Evolutionary conservation across 1,284 basidiomycete species (phyloP), one percentile per base, ranked within the genome.

Genomic region (Leucoagaricus sp.): DNA sequence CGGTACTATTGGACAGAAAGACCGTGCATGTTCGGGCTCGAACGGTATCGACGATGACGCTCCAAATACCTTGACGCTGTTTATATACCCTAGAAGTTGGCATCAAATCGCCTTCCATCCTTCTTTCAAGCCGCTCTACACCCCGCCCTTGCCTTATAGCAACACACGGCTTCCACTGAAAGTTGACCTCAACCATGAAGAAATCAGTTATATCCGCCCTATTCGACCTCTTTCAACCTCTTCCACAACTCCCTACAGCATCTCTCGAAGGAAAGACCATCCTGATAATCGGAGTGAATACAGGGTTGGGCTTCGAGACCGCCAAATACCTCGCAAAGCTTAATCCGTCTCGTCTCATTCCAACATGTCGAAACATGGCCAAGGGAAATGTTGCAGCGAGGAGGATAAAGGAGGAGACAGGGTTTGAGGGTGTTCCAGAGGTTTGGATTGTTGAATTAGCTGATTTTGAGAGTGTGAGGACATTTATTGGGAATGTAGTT

Each of bases 381-480:
- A 70, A 66, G 19, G 60, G 58, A 7, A 63, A 65, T 48, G 19
- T 10, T 0, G 52, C 40, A 15, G 23, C 64, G 38, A 49, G 57
- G 33, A 56, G 62, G 19, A 36, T 76, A n/a, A 59, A 66, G 49
- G 57, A 61, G 10, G 67, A 67, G 21, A 73, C 69, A 0, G 67
- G 66, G 0, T 75, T 62, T 58, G 47, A 65, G 7, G 55, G 59
- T 9, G 66, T 61, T 15, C 12, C 17, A 6, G 74, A 76, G 58
- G 49, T 73, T 8, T 73, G 74, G 71, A 38, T 69, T 25, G 49
- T 77, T 8, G 77, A 79, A 49, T 64, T 77, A 19, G 64, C 63
- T 10, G 60, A 69, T 19, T 78, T 78, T 56, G 58, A 63, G 0
- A 75, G 75, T 9, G 71, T 78, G 25, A 67, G 47, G 1, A 63